A percentile compares a stretch with the other conserved stretches of the same genome.
These are phyloP conservation scores for Trichocladium uniseriatum DNA, from an alignment of 495 filamentous ascomycete genomes.

Conservation along the genomic window DNA sequence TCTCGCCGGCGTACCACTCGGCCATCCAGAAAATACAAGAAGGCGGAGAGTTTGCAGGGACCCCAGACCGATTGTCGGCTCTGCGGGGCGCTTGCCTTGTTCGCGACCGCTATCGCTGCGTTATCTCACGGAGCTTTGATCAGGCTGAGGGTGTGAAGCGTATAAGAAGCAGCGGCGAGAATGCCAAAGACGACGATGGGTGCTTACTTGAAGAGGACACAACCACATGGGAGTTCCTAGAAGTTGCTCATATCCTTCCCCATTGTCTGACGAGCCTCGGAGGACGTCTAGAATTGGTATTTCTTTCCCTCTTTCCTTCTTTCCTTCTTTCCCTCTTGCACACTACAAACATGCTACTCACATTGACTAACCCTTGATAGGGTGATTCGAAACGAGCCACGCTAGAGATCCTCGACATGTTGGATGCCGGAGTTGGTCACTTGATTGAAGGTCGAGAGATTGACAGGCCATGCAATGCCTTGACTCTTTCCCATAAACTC, in stretches of 20 bases:
- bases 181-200: not conserved
- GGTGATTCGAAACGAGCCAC: not conserved
- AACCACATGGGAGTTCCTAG: not conserved
- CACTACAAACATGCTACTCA: no score
- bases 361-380: no score
- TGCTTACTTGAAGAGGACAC: not conserved
- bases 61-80: not conserved
- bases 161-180: not conserved
- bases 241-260: slow-evolving; percentile 1
- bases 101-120: slow-evolving; percentile 1
- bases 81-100: not conserved
- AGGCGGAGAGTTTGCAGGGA: not conserved
- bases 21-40: not conserved
- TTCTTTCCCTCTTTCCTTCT: not conserved
- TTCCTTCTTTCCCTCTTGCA: not conserved
- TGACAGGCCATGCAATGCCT: not conserved
- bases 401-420: slow-evolving; percentile 1
- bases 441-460: slow-evolving; percentile 2
- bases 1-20: not conserved
- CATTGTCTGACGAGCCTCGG: not conserved
- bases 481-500: not conserved
- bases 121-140: not conserved
- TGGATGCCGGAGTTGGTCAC: not conserved
- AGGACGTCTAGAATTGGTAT: not conserved
- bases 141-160: not conserved